Evolutionary conservation across 2,329 filamentous ascomycete genomes (phyloP).

Genomic region (Xylaria multiplex): DNA sequence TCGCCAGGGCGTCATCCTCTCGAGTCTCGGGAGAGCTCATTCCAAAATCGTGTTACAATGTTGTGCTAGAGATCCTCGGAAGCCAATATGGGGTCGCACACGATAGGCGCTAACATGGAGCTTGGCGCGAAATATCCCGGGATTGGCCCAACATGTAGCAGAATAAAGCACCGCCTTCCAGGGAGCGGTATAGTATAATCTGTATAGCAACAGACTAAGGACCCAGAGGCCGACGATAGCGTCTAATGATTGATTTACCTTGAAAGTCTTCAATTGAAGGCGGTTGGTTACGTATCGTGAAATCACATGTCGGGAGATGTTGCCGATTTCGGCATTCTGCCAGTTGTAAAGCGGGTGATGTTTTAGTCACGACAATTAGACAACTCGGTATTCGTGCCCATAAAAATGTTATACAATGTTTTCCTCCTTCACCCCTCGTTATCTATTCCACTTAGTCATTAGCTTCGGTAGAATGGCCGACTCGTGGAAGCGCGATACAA

Average conservation of each 20-base stretch:
- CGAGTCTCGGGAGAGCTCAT: not conserved
- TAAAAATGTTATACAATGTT: no score
- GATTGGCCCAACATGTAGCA: not conserved
- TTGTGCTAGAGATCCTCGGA: not conserved
- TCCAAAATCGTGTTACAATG: not conserved
- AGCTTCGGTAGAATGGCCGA: no score
- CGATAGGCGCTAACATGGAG: not conserved
- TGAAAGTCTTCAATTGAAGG: not conserved
- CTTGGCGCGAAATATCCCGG: not conserved
- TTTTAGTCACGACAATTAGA: not conserved
- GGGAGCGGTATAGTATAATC: not conserved
- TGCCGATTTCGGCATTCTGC: constrained; percentile 5
- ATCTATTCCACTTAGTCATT: no score
- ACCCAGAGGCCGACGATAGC: not conserved
- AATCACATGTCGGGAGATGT: not conserved
- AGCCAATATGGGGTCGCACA: not conserved
- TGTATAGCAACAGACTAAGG: not conserved
- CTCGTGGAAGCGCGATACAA: no score
- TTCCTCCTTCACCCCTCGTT: no score
- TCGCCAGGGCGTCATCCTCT: not conserved
- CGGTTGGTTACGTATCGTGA: not conserved
- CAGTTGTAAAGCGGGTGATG: not conserved
- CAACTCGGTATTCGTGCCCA: no score
- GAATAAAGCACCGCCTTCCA: not conserved
- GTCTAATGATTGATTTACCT: not conserved